phyloP scores from a whole-genome alignment of 2,329 filamentous ascomycete genomes.

The Akanthomyces lecanii region DNA sequence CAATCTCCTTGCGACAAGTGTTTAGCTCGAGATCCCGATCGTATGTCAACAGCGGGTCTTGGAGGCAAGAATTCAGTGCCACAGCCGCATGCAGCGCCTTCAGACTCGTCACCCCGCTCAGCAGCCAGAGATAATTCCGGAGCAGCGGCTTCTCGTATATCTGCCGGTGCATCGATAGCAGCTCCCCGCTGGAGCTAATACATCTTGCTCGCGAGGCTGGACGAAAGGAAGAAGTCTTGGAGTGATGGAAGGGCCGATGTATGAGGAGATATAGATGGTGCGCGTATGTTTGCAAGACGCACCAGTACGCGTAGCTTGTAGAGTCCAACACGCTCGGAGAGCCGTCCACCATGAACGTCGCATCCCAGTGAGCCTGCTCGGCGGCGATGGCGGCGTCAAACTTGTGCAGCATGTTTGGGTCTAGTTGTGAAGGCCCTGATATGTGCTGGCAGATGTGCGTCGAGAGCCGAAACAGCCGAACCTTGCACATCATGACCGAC shows the following conservation, averaged over 20 bases:
- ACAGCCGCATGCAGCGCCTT: slow-evolving; percentile 20
- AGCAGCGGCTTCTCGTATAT: slow-evolving; percentile 19
- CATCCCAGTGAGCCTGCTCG: slow-evolving; percentile 20
- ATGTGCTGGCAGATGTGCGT: slow-evolving; percentile 18
- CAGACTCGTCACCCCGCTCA: slow-evolving; percentile 18
- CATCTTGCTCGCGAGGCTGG: not conserved
- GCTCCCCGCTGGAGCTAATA: not conserved
- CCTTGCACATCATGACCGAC: slow-evolving; percentile 19
- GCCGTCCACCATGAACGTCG: slow-evolving; percentile 17
- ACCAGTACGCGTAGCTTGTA: slow-evolving; percentile 21
- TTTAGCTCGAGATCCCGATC: not conserved
- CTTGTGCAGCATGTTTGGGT: not conserved
- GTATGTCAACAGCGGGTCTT: not conserved
- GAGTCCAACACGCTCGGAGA: slow-evolving; percentile 19
- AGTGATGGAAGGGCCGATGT: slow-evolving; percentile 16
- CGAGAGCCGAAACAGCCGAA: slow-evolving; percentile 18
- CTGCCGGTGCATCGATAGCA: slow-evolving; percentile 14
- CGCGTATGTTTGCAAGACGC: slow-evolving; percentile 20
- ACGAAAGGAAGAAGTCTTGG: not conserved
- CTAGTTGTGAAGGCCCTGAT: not conserved
- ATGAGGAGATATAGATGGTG: slow-evolving; percentile 22
- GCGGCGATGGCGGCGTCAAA: not conserved
- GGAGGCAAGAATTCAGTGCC: slow-evolving; percentile 19
- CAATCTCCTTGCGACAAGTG: too few species aligned
- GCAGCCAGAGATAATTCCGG: slow-evolving; percentile 19